Conservation (phyloP, 352 stramenopile species). For the Pythium folliculosum region DNA sequence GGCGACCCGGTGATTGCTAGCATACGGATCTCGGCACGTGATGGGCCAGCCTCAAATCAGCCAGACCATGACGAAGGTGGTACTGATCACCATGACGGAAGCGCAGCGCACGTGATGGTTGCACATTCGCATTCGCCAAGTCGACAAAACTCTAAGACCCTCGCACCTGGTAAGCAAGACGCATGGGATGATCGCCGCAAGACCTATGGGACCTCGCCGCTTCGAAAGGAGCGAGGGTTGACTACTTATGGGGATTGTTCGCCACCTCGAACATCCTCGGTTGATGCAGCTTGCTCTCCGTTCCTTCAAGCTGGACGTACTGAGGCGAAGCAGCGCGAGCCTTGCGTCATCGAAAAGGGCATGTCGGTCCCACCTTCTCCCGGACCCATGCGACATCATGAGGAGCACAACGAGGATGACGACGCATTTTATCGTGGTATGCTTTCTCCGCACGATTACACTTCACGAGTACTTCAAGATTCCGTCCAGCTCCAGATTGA, state of each 20-base stretch:
- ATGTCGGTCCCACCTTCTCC: not conserved
- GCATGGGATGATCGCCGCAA: not conserved
- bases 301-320: not conserved
- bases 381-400: not conserved
- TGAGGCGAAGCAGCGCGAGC: not conserved
- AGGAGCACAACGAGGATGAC: not conserved
- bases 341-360: not conserved
- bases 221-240: not conserved
- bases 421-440: conserved; percentile 6
- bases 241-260: not conserved
- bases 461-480: not conserved
- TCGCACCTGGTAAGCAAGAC: not conserved
- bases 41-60: conserved; percentile 2
- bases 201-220: not conserved
- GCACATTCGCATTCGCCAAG: not conserved
- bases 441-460: conserved; percentile 11
- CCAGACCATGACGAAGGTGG: not conserved
- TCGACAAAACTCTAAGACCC: not conserved
- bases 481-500: not conserved
- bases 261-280: not conserved
- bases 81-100: not conserved
- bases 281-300: conserved; percentile 37
- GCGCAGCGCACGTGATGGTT: not conserved
- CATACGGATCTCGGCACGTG: not conserved
- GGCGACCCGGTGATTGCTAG: not conserved